A percentile compares a stretch with the other conserved stretches of the same genome.
phyloP scores from a whole-genome alignment of 306 rosid species.

The Quercus wislizeni region DNA sequence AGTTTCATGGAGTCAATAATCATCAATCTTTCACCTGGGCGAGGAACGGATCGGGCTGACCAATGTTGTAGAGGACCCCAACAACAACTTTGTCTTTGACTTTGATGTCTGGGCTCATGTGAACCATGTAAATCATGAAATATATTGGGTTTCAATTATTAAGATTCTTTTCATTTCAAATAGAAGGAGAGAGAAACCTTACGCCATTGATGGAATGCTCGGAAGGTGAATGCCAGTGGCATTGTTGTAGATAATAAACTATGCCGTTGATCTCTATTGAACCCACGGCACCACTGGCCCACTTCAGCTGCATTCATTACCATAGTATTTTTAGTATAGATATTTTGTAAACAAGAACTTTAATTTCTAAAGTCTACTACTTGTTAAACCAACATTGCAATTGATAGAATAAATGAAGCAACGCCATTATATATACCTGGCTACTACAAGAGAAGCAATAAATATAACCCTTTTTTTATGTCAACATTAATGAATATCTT shows the following conservation, averaged over 20 bases:
- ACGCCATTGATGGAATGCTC: constrained; percentile 37
- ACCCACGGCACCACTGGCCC: constrained; percentile 35
- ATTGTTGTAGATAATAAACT: constrained; percentile 19
- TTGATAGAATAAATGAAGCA: too few relatives aligned
- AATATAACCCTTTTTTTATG: too few relatives aligned
- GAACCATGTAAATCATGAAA: constrained; percentile 23
- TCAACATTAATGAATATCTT: too few relatives aligned
- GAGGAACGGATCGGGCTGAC: constrained; percentile 28
- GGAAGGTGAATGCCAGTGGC: constrained; percentile 44
- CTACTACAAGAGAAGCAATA: too few relatives aligned
- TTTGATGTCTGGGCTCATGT: not conserved
- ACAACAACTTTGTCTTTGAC: constrained; percentile 21
- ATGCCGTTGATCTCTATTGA: constrained; percentile 28
- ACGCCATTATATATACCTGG: too few relatives aligned
- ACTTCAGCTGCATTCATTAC: constrained; percentile 24
- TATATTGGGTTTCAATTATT: too few relatives aligned
- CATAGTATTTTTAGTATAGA: too few relatives aligned
- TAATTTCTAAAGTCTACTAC: too few relatives aligned
- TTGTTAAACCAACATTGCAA: too few relatives aligned
- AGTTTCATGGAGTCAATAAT: not conserved
- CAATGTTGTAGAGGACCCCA: constrained; percentile 25
- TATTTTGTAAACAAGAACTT: too few relatives aligned
- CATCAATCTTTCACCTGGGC: constrained; percentile 19
- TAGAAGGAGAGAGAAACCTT: constrained; percentile 10
- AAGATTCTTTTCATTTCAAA: not conserved